These are phyloP conservation scores for Gonapodya sp. DNA, from an alignment of 192 early-diverging fungal genomes.

Conservation along the genomic window DNA sequence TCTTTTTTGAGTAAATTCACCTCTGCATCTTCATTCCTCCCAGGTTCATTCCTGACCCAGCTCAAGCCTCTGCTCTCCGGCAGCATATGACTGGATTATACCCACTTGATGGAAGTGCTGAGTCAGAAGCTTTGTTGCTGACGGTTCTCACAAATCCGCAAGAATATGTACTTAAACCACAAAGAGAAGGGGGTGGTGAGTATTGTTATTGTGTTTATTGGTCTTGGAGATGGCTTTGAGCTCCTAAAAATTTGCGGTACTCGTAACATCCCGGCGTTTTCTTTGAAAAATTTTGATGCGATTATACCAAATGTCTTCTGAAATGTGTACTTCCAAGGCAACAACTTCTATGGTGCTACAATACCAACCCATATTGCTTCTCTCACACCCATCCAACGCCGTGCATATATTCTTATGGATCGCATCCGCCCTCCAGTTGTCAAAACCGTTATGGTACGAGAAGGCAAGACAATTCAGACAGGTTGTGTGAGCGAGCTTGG, in stretches of 20 bases:
- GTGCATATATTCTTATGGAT: constrained; percentile 93
- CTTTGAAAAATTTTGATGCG: background rate
- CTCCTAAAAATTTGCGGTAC: no score
- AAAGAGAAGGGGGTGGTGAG: constrained; percentile 85
- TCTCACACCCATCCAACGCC: constrained; percentile 54
- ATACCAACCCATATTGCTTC: constrained; percentile 47
- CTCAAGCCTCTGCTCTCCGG: constrained; percentile 42
- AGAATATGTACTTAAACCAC: constrained; percentile 85
- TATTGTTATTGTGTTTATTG: no score
- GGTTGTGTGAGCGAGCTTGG: constrained; percentile 89
- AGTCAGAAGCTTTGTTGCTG: constrained; percentile 56
- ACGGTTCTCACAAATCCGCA: constrained; percentile 54
- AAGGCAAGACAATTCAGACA: constrained; percentile 57
- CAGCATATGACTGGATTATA: constrained; percentile 83
- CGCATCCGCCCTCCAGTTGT: constrained; percentile 71
- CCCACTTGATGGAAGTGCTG: constrained; percentile 62
- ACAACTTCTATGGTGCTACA: constrained; percentile 86
- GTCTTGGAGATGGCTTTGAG: no score
- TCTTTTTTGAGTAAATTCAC: no score
- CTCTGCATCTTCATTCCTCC: no score
- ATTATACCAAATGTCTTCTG: background rate
- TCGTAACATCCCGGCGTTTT: background rate
- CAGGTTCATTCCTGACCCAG: constrained; percentile 5
- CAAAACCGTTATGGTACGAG: constrained; percentile 63
- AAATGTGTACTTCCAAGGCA: constrained; percentile 24